Conservation (phyloP, 208 protist species). For the Acanthamoeba healyi region DNA sequence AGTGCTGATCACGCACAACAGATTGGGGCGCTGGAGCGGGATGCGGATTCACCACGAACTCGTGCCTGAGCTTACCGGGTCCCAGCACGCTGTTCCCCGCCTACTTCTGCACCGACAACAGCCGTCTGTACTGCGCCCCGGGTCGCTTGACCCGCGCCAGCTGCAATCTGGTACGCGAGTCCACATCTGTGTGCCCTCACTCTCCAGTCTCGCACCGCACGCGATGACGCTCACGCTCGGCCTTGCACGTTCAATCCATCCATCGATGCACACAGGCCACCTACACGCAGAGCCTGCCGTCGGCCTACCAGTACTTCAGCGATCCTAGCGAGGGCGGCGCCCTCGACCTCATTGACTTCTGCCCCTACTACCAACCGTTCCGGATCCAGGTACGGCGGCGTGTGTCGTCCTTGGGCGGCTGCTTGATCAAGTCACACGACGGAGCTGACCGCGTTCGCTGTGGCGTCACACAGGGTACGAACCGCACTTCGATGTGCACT, state of each 20-base stretch:
- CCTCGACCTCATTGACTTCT: slow-evolving; percentile 23
- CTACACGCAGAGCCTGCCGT: neutral
- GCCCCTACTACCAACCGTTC: slow-evolving; percentile 38
- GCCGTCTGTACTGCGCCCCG: neutral
- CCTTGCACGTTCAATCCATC: neutral
- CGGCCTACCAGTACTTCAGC: neutral
- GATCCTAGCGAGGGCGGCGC: neutral
- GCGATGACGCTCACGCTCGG: neutral
- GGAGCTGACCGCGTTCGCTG: neutral
- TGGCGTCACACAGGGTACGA: neutral
- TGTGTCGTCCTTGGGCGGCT: neutral
- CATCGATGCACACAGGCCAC: neutral
- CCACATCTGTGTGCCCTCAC: too few species aligned
- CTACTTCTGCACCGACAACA: slow-evolving; percentile 19
- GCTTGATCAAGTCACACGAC: neutral
- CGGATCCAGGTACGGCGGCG: neutral
- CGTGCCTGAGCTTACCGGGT: neutral
- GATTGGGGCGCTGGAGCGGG: neutral
- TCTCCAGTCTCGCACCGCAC: too few species aligned
- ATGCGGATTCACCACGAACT: neutral
- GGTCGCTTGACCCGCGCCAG: neutral
- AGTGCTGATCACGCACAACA: neutral
- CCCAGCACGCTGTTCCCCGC: neutral
- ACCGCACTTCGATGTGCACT: slow-evolving; percentile 8
- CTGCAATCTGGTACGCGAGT: neutral